Conservation (phyloP, 202 grass and related monocot genomes). For the Elaeis oleifera region DNA sequence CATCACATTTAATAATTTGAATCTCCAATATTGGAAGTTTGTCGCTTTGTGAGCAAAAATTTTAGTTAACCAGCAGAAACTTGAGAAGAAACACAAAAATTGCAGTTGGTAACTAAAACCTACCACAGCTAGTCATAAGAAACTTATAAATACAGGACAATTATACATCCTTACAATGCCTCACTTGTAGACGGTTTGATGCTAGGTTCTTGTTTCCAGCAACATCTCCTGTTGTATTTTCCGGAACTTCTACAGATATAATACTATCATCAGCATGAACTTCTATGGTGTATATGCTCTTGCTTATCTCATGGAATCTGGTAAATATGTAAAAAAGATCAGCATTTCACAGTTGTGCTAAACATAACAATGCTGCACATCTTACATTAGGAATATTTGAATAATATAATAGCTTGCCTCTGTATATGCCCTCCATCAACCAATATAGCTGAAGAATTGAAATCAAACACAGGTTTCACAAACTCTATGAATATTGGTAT, state of each 20-base stretch:
- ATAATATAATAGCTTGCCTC: conserved; percentile 39
- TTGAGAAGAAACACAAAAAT: no score
- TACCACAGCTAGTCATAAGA: background rate
- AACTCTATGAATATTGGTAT: conserved; percentile 74
- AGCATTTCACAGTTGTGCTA: conserved; percentile 2
- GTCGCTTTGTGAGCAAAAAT: background rate
- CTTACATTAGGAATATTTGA: background rate
- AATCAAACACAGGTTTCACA: conserved; percentile 77
- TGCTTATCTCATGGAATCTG: conserved; percentile 82
- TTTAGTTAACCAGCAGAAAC: background rate
- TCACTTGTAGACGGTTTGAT: conserved; percentile 75
- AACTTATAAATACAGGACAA: background rate
- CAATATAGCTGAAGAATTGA: conserved; percentile 68
- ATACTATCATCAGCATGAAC: conserved; percentile 46
- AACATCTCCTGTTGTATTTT: conserved; percentile 63
- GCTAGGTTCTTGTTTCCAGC: conserved; percentile 71
- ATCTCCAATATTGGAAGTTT: no score
- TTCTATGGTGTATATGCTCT: conserved; percentile 59
- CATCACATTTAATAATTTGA: no score
- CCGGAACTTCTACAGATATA: conserved; percentile 59
- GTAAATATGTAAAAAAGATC: background rate
- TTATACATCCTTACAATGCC: conserved; percentile 50
- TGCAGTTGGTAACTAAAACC: background rate
- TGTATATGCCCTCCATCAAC: conserved; percentile 56
- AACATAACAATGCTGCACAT: background rate